Conservation (phyloP, 139 green algal genomes). For the Ettlia oleoabundans region DNA sequence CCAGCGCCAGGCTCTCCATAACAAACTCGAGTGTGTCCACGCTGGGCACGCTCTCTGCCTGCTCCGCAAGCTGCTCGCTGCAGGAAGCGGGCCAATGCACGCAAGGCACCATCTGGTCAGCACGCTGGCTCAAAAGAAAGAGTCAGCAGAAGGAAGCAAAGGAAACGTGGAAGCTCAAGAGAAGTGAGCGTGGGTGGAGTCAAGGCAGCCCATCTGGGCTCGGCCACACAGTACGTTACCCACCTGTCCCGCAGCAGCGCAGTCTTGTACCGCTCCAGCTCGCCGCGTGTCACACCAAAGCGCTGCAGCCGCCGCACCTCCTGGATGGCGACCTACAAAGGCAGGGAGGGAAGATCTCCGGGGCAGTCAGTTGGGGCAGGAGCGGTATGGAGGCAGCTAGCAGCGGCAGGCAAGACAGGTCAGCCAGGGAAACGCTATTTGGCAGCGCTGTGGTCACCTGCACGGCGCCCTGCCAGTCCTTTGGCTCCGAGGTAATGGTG, state of each 20-base stretch:
- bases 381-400: no score
- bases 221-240: not conserved
- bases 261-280: slow-evolving; percentile 90
- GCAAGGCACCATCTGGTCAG: not conserved
- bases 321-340: slow-evolving; percentile 80
- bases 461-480: slow-evolving; percentile 86
- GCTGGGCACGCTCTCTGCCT: slow-evolving; percentile 81
- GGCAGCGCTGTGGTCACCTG: no score
- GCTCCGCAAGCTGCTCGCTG: slow-evolving; percentile 83
- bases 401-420: no score
- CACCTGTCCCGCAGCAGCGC: slow-evolving; percentile 88
- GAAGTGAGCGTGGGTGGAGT: not conserved
- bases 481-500: slow-evolving; percentile 91
- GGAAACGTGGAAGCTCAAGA: not conserved
- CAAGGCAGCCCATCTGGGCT: not conserved
- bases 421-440: no score
- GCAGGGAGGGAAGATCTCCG: no score
- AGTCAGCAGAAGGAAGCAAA: not conserved
- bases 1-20: slow-evolving; percentile 96
- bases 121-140: not conserved
- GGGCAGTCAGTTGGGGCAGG: no score
- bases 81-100: not conserved
- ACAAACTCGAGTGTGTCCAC: slow-evolving; percentile 97
- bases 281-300: slow-evolving; percentile 85
- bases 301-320: slow-evolving; percentile 90